Base-by-base conservation (phyloP, 2,329 filamentous ascomycete genomes). In the Diplodia seriata region DNA sequence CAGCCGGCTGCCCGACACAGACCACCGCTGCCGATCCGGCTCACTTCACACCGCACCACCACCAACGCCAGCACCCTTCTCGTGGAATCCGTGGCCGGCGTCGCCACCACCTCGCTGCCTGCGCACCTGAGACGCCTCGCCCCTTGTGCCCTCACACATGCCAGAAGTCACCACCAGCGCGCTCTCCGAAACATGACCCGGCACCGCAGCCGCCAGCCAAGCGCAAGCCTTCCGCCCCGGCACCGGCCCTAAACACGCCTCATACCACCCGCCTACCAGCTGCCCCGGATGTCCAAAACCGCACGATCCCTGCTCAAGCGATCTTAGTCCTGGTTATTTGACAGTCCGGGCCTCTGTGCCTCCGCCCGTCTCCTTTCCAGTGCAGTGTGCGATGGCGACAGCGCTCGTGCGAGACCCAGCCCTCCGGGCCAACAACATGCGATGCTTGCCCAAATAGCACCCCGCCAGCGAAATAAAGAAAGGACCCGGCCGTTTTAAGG, bases 391-490 rank as follows among this genome's bases (percentile, higher is more conserved):
- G 59, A 51, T 18, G 47, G 47, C 59, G 47, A 51, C 47, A 23
- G 33, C 15, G 55, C 20, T 23, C 55, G 15, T 20, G 55, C 55
- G 36, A 31, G 59, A 14, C 43, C 59, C 59, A 51, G 59, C 47
- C 11, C 43, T 11, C n/a, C 33, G 31, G 47, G 20, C 23, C 9
- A 49, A 43, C 40, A 29, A 15, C 56, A 62, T 36, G 43, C 15
- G 8, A 33, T 50, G 43, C 57, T 31, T n/a, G 56, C 20, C 23
- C 7, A 36, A 20, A 29, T 20, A 26, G 57, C 55, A 49, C 36
- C 36, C 50, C 40, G 2, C 23, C 14, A 14, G 12, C 57, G 26
- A 3, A 15, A 62, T 49, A 2, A 3, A 62, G 57, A 29, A 49
- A 43, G 9, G 14, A 1, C 57, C 57, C 40, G 57, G 57, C 20